These are phyloP conservation scores for Xylaria multiplex DNA, from an alignment of 2,329 filamentous ascomycete species.

Conservation along the genomic window DNA sequence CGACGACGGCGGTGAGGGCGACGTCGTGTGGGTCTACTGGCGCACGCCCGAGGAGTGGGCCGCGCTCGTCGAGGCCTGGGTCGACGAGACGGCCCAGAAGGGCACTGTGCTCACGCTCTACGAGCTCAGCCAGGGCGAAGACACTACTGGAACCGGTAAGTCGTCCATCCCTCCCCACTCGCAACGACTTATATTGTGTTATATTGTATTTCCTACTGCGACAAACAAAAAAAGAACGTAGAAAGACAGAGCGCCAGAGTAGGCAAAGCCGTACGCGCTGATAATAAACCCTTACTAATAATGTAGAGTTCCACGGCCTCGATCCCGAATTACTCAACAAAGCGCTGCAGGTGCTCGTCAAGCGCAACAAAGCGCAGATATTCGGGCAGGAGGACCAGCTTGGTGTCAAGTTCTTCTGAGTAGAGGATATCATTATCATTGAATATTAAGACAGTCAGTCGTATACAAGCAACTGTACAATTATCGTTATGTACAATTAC, in stretches of 20 bases:
- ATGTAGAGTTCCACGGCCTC: slow-evolving; percentile 84
- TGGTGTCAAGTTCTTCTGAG: slow-evolving; percentile 96
- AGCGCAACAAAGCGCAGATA: slow-evolving; percentile 90
- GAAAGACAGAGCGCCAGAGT: neutral
- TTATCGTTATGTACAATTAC: slow-evolving; percentile 33
- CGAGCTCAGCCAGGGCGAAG: slow-evolving; percentile 89
- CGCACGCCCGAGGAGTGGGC: slow-evolving; percentile 92
- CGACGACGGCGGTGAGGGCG: slow-evolving; percentile 51
- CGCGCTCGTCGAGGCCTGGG: slow-evolving; percentile 77
- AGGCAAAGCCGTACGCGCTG: slow-evolving; percentile 16
- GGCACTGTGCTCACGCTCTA: slow-evolving; percentile 91
- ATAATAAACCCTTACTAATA: neutral
- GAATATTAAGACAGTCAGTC: slow-evolving; percentile 21
- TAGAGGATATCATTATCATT: slow-evolving; percentile 31
- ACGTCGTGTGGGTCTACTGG: slow-evolving; percentile 83
- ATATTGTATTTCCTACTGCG: neutral
- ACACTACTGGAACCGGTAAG: slow-evolving; percentile 73
- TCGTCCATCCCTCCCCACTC: slow-evolving; percentile 30
- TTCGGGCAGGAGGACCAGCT: slow-evolving; percentile 89
- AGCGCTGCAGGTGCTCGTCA: slow-evolving; percentile 82
- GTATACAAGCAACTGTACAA: slow-evolving; percentile 25
- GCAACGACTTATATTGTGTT: neutral
- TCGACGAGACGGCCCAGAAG: slow-evolving; percentile 88
- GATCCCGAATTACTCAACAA: slow-evolving; percentile 83
- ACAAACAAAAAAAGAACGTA: neutral